Evolutionary conservation across 179 eudicot species (phyloP), one percentile per base, ranked within the genome.

Genomic region (Beta corolliflora): DNA sequence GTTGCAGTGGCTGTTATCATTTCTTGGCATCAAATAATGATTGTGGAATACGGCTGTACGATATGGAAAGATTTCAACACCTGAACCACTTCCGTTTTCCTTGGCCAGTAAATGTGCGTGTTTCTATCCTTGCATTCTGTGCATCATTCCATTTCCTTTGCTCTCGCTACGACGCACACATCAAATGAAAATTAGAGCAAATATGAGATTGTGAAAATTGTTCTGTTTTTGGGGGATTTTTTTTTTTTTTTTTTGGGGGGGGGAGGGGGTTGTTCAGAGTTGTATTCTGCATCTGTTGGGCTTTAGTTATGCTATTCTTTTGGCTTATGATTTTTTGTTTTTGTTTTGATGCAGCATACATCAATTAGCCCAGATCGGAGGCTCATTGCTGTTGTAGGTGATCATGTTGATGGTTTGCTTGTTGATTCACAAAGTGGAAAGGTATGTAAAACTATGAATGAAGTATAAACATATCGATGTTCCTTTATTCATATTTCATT

Each of bases 101-200:
- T 73, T 94, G 98, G 98, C 91, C 98, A 31, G 94, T 94, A 70
- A 94, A 94, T 89, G 98, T 94, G 15, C 87, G 98, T 88, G 58
- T 71, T 46, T 50, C 15, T 53, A 13, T 60, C 56, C 70, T 77
- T 71, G 16, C 5, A n/a, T 50, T 41, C n/a, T 36, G 15, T 2
- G 44, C 64, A 7, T 55, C 9, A 12, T 53, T 18, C 9, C 19
- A 3, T 48, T 7, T 10, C 9, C 6, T 18, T 52, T 36, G 25
- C 10, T 45, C 7, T 70, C 29, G 46, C 60, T 55, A 6, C 52
- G n/a, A 8, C 0, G 14, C 11, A 4, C 45, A 44, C 75, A 14
- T 12, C 4, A 36, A 41, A 68, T 15, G 15, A 31, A 41, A 41
- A 5, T 68, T 41, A 41, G 10, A 41, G 50, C 46, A 31, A 2